Evolutionary conservation across 1,284 basidiomycete species (phyloP).

Genomic region (Cutaneotrichosporon spelunceum): DNA sequence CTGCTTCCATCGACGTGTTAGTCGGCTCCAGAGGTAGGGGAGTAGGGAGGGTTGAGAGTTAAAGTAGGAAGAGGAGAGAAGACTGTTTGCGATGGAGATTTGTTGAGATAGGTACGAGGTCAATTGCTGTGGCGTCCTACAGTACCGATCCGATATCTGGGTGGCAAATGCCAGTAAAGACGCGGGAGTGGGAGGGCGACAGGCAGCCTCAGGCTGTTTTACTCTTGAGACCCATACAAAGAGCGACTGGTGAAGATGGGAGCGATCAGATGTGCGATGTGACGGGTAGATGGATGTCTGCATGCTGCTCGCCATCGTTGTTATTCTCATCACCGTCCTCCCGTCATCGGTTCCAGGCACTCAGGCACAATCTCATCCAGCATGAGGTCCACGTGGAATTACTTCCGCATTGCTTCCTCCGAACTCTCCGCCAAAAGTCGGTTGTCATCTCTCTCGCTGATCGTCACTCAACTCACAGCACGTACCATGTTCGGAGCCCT

Average conservation of each 20-base stretch:
- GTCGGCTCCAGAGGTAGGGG: background rate
- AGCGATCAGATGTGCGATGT: no score
- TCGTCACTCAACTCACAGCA: background rate
- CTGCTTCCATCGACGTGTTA: background rate
- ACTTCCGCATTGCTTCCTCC: constrained; percentile 3
- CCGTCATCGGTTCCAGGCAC: background rate
- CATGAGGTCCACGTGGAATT: constrained; percentile 9
- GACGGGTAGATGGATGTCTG: no score
- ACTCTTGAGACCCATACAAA: background rate
- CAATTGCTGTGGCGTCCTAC: background rate
- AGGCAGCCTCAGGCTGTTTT: no score
- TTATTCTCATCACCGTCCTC: background rate
- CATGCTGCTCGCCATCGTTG: background rate
- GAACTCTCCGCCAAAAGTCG: constrained; percentile 8
- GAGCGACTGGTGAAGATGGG: background rate
- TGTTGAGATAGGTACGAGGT: background rate
- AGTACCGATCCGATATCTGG: background rate
- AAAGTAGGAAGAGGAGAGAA: background rate
- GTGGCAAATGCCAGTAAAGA: background rate
- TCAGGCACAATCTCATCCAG: background rate
- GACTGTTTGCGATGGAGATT: background rate
- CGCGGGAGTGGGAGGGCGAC: no score
- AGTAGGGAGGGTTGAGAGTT: background rate
- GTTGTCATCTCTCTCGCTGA: background rate
- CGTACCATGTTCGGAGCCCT: constrained; percentile 42